Base-by-base conservation (phyloP, 2,329 filamentous ascomycete species). In the Epichloe brachyelytri region DNA sequence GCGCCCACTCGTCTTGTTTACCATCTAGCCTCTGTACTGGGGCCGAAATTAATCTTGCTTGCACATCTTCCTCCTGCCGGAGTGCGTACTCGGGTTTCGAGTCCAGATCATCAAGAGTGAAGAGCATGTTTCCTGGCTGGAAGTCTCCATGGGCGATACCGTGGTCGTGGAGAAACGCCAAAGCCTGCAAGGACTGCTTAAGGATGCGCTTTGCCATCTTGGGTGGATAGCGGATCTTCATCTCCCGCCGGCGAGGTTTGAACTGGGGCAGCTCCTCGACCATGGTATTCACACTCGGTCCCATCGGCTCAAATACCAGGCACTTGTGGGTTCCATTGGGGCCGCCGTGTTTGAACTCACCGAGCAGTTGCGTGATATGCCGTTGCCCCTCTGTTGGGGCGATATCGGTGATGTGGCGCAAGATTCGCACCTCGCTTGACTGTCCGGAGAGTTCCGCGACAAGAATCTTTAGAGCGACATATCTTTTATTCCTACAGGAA, bases 101-200 rank as follows among this genome's bases (percentile, higher is more conserved):
- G 48, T 62, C 53, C 40, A 68, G 60, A 49, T 62, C 48, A 41
- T 58, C n/a, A 41, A 66, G 55, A 41, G 57, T 37, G 49, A 68
- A 68, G 43, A 69, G 63, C 52, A 68, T 60, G 53, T 68, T 68
- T 41, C 64, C 66, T 14, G 65, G 64, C 44, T 67, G 65, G 33
- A 68, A 60, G 46, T 68, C 69, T 55, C 70, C 67, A 59, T 73
- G 68, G 38, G 63, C 62, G 54, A 72, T 63, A 19, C 63, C 61
- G 36, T 64, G 60, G 39, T 64, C 53, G 48, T 73, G 68, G n/a
- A 74, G 58, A 55, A 61, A 58, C 43, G 60, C 58, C 41, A 73
- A 59, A 39, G 64, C 66, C 37, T 62, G 53, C 33, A 73, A 54
- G 49, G 61, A 59, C 57, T 72, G 68, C 51, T 67, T 67, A 11